phyloP scores from a whole-genome alignment of 176 grass and related monocot genomes.

The Alopecurus myosuroides region DNA sequence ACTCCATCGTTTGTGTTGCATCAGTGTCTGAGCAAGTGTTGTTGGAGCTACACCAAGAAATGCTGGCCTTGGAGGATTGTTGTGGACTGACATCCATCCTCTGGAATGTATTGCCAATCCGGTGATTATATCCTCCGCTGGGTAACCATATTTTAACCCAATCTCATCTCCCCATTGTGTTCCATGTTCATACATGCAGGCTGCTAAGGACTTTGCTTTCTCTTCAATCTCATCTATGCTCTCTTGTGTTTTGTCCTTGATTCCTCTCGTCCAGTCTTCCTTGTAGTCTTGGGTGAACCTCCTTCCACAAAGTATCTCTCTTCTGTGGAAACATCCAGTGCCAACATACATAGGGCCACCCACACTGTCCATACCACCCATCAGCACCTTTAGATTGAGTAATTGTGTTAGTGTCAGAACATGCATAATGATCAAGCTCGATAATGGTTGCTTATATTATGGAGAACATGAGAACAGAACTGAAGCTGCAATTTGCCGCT shows the following conservation, averaged over 20 bases:
- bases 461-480: constrained; percentile 1
- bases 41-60: constrained; percentile 64
- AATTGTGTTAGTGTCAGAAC: neutral
- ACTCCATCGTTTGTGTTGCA: constrained; percentile 90
- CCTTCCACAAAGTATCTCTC: constrained; percentile 59
- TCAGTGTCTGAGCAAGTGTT: constrained; percentile 54
- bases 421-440: neutral
- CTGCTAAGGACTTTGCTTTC: constrained; percentile 42
- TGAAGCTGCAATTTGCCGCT: constrained; percentile 11
- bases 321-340: constrained; percentile 81
- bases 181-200: constrained; percentile 53
- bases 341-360: constrained; percentile 63
- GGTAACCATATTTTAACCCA: constrained; percentile 64
- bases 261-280: constrained; percentile 47
- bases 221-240: constrained; percentile 37
- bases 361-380: constrained; percentile 46
- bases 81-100: constrained; percentile 69
- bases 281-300: constrained; percentile 48
- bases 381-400: constrained; percentile 44
- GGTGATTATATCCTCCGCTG: constrained; percentile 73
- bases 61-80: constrained; percentile 43
- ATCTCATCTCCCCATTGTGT: constrained; percentile 71
- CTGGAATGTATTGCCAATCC: constrained; percentile 68
- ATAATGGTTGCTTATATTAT: neutral
- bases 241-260: neutral